These are phyloP conservation scores for Leccinum colubrinum DNA, from an alignment of 1,284 basidiomycete species.

Conservation along the genomic window DNA sequence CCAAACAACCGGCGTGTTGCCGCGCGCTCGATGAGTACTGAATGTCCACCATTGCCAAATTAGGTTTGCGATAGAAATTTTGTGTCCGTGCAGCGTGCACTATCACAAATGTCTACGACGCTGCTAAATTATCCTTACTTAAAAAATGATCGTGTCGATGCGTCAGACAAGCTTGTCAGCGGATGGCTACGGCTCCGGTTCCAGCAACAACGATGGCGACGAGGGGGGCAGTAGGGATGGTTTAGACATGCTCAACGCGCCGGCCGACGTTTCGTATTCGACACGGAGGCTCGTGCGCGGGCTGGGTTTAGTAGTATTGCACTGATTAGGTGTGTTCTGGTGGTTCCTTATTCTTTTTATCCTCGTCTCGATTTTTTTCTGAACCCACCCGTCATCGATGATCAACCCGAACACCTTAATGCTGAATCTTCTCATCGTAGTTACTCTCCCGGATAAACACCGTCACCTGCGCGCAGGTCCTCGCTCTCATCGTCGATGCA, in stretches of 20 bases:
- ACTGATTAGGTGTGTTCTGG: conserved; percentile 74
- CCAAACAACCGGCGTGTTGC: no score
- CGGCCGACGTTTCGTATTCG: conserved; percentile 83
- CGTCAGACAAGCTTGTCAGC: conserved; percentile 81
- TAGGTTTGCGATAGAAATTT: conserved; percentile 10
- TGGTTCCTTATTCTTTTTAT: not conserved
- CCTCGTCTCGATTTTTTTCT: not conserved
- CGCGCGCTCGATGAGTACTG: no score
- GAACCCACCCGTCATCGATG: not conserved
- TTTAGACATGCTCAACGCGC: conserved; percentile 69
- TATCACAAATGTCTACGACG: conserved; percentile 66
- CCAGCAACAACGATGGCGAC: not conserved
- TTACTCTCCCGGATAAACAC: conserved; percentile 79
- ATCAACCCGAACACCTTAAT: not conserved
- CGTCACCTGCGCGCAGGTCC: conserved; percentile 71
- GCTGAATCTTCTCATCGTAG: conserved; percentile 38
- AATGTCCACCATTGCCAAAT: conserved; percentile 13
- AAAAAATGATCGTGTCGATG: conserved; percentile 78
- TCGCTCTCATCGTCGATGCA: conserved; percentile 69
- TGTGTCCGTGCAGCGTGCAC: conserved; percentile 1
- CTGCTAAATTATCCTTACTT: conserved; percentile 86
- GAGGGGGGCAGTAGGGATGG: conserved; percentile 45
- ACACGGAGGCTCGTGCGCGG: conserved; percentile 84
- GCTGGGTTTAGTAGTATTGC: conserved; percentile 87
- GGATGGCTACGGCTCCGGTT: conserved; percentile 35